Base-by-base conservation (phyloP, 768 basidiomycete genomes). In the Leucocoprinus birnbaumii region DNA sequence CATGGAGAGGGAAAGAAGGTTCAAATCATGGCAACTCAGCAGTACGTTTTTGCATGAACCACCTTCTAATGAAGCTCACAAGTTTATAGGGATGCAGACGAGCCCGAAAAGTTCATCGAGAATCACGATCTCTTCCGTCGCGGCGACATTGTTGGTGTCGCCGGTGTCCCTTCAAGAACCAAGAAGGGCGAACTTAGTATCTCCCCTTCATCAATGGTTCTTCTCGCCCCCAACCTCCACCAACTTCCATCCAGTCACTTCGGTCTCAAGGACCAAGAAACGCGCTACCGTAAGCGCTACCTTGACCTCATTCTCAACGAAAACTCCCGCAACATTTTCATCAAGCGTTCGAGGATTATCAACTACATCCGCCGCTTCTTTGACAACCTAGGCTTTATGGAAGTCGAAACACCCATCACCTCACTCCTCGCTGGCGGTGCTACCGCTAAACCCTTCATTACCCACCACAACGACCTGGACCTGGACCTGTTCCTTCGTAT, bases 351-450 rank as follows among this genome's bases (percentile, higher is more conserved):
- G 68, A 85, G 82, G 64, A 89, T 97, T 67, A 80, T 99, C 74
- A 94, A 93, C 78, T 96, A 97, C 71, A 75, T 97, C 62, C 85
- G 97, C 43, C 87, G 87, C 60, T 99, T 84, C 82, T 73, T 99
- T 53, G 94, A 97, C 68, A 73, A 79, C 61, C 83, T 89, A 19
- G 97, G 96, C 42, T 99, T 99, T 80, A 85, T 98, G 71, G 97
- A 99, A 73, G 95, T 98, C 59, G 96, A 99, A 73, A 99, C 97
- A 1, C 97, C 97, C 5, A 97, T 99, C 80, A 99, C 91, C 73
- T 94, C 89, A 65, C 83, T 97, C 77, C 83, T 91, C 61, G 97
- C 97, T 1, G 97, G 97, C 24, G 97, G 97, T 53, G 97, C 97
- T 13, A 98, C 94, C 1, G 97, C 97, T 63, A 98, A 98, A 80